Percentiles rank a stretch among this genome's conserved stretches.
Evolutionary conservation across 345 rosid species (phyloP).

Genomic region (Trapa bicornis): DNA sequence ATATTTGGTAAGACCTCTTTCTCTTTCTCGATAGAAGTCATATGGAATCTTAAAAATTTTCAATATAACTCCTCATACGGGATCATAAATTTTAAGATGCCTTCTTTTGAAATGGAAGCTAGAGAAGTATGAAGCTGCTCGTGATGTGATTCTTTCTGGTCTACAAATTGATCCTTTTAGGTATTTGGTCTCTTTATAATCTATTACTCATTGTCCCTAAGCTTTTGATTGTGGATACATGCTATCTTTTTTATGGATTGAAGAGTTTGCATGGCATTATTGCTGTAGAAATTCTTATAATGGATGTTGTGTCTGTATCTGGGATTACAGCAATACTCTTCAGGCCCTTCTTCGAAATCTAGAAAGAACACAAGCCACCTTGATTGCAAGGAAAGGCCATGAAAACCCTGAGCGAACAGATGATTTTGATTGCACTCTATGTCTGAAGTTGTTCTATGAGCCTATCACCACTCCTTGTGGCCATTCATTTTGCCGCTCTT

Average conservation of each 20-base stretch:
- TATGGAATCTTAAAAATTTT: background rate
- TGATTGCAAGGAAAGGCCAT: slow-evolving; percentile 24
- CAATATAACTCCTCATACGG: no score
- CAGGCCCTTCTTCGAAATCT: slow-evolving; percentile 55
- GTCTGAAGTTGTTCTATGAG: slow-evolving; percentile 75
- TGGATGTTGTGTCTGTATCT: slow-evolving; percentile 15
- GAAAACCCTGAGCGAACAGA: slow-evolving; percentile 52
- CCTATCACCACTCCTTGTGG: slow-evolving; percentile 95
- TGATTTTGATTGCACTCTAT: slow-evolving; percentile 87
- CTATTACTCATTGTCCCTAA: background rate
- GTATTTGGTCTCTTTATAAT: slow-evolving; percentile 20
- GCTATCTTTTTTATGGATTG: background rate
- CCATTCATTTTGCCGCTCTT: slow-evolving; percentile 87
- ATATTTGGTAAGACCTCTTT: slow-evolving; percentile 45
- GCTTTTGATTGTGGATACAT: background rate
- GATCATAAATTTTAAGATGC: background rate
- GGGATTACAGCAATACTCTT: slow-evolving; percentile 60
- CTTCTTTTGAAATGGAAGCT: slow-evolving; percentile 32
- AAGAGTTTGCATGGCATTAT: background rate
- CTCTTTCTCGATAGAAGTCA: background rate
- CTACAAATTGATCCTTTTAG: slow-evolving; percentile 86
- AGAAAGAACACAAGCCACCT: slow-evolving; percentile 29
- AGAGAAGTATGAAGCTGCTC: slow-evolving; percentile 79
- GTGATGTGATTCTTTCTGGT: slow-evolving; percentile 64
- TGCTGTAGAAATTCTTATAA: no score